Evolutionary conservation across 805 yeast genomes (phyloP).

Genomic region (Kodamaea hsintzibuensis): DNA sequence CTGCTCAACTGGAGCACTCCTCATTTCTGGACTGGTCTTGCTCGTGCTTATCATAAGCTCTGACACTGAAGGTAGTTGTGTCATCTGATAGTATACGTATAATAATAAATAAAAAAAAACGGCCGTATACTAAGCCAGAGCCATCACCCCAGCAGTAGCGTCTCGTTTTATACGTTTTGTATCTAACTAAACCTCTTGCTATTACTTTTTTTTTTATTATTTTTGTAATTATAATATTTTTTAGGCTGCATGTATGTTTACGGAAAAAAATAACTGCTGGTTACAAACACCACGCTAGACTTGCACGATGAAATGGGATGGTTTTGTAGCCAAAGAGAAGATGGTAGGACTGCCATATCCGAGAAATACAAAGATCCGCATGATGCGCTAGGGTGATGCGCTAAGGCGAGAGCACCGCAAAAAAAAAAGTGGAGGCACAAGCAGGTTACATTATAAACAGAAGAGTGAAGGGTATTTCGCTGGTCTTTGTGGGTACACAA

Average conservation of each 20-base stretch:
- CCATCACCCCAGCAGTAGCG: not conserved
- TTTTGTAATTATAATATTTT: conserved; percentile 9
- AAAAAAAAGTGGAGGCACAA: too few relatives aligned
- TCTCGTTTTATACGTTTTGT: conserved; percentile 4
- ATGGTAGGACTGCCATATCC: not conserved
- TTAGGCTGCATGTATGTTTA: not conserved
- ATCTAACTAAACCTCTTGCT: not conserved
- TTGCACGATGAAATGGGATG: not conserved
- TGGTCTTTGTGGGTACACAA: too few relatives aligned
- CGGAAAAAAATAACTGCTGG: not conserved
- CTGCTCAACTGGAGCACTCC: not conserved
- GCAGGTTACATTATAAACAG: too few relatives aligned
- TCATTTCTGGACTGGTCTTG: not conserved
- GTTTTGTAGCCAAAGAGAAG: not conserved
- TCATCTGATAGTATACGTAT: conserved; percentile 7
- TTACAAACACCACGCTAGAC: not conserved
- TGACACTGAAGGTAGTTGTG: conserved; percentile 28
- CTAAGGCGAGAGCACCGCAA: too few relatives aligned
- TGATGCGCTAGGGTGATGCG: too few relatives aligned
- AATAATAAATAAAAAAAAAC: not conserved
- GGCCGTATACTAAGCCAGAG: not conserved
- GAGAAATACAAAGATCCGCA: not conserved
- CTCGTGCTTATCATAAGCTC: conserved; percentile 24
- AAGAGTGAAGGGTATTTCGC: too few relatives aligned
- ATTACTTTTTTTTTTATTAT: conserved; percentile 1